Evolutionary conservation across 345 rosid genomes (phyloP).

Genomic region (Citrus unshiu): DNA sequence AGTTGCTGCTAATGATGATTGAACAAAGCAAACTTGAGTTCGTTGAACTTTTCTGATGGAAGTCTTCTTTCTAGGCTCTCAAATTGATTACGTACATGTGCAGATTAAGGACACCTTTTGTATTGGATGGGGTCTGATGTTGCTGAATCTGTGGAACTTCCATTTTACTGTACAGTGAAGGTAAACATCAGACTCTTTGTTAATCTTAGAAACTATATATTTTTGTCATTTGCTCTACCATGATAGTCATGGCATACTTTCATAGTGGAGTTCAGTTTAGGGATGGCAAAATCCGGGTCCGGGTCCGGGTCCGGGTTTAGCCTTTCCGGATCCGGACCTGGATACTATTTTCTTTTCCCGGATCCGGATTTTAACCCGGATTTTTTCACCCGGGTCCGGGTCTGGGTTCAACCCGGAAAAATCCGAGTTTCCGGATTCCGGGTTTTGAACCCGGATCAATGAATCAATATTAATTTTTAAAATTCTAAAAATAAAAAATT

Average conservation of each 20-base stretch:
- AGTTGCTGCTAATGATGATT: not conserved
- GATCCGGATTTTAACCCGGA: too few species aligned
- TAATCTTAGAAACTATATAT: not conserved
- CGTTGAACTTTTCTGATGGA: not conserved
- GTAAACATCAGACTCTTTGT: conserved; percentile 2
- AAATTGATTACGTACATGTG: not conserved
- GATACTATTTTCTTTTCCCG: too few species aligned
- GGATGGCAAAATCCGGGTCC: too few species aligned
- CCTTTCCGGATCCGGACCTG: too few species aligned
- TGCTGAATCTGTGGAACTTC: conserved; percentile 8
- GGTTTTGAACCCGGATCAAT: too few species aligned
- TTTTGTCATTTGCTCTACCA: not conserved
- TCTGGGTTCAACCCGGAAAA: too few species aligned
- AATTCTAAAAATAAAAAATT: too few species aligned
- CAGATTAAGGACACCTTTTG: conserved; percentile 9
- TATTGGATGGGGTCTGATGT: conserved; percentile 3
- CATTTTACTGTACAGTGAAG: not conserved
- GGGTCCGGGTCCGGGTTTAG: too few species aligned
- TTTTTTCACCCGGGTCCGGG: too few species aligned
- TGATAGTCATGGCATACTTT: not conserved
- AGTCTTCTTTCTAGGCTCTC: not conserved
- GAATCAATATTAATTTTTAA: too few species aligned
- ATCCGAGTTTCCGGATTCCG: too few species aligned
- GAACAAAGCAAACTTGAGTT: not conserved
- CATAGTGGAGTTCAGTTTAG: not conserved